Conservation (phyloP, 148 eudicot species). For the Limonium bicolor region DNA sequence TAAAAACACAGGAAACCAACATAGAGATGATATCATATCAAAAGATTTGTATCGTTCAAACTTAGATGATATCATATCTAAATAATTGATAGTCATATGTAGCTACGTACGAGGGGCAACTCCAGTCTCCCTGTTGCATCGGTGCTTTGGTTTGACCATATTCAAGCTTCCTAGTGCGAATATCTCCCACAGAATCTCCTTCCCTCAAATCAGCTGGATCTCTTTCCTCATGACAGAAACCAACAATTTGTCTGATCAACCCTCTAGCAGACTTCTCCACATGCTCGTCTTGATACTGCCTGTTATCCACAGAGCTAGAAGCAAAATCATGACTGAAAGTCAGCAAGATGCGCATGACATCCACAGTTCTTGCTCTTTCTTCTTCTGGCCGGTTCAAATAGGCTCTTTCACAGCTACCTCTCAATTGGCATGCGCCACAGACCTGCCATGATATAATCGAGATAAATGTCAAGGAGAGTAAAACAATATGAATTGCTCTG, state of each 20-base stretch:
- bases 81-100: no score
- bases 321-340: conserved; percentile 32
- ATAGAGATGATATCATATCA: no score
- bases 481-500: neutral
- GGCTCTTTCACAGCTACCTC: conserved; percentile 55
- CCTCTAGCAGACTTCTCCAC: conserved; percentile 31
- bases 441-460: conserved; percentile 17
- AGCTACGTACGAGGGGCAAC: conserved; percentile 43
- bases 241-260: conserved; percentile 33
- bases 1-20: conserved; percentile 4
- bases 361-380: conserved; percentile 45
- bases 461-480: neutral
- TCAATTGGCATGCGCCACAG: conserved; percentile 46
- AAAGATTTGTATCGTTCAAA: no score
- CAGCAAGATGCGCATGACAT: conserved; percentile 43
- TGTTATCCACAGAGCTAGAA: conserved; percentile 24
- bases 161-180: conserved; percentile 8
- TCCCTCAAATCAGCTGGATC: conserved; percentile 9
- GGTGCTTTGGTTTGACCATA: conserved; percentile 11
- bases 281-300: conserved; percentile 17
- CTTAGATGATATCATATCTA: no score
- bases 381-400: conserved; percentile 26
- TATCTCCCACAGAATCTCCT: conserved; percentile 5
- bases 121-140: conserved; percentile 38
- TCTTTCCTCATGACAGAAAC: conserved; percentile 12